These are phyloP conservation scores for Tricholoma saponaceum DNA, from an alignment of 768 basidiomycete species.

Conservation along the genomic window DNA sequence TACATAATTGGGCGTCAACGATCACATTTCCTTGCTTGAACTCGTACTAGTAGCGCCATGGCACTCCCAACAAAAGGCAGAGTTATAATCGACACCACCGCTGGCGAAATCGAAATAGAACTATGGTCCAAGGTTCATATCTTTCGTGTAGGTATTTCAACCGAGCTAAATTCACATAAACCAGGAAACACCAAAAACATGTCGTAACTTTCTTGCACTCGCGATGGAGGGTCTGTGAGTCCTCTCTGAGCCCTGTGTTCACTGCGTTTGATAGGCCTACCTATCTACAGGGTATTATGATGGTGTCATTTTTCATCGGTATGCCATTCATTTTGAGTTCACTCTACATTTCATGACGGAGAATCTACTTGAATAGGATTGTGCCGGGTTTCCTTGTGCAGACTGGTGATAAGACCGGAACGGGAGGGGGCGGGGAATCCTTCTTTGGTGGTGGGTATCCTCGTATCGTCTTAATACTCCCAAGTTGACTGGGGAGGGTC, in stretches of 20 bases:
- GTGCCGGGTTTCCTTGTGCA: constrained; percentile 92
- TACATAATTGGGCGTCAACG: too few species aligned
- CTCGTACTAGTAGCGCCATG: too few species aligned
- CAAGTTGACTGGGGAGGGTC: neutral
- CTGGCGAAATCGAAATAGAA: constrained; percentile 85
- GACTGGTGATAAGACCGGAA: constrained; percentile 90
- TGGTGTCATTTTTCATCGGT: constrained; percentile 92
- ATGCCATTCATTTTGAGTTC: constrained; percentile 4
- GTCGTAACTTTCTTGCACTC: constrained; percentile 84
- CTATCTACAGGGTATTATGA: constrained; percentile 85
- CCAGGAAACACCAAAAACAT: constrained; percentile 92
- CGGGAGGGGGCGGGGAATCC: constrained; percentile 90
- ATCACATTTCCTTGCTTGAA: too few species aligned
- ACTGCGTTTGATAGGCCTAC: neutral
- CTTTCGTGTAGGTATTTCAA: neutral
- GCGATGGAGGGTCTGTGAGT: constrained; percentile 80
- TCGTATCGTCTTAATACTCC: neutral
- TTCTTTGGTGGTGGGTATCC: constrained; percentile 75
- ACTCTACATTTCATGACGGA: neutral
- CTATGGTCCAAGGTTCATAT: constrained; percentile 82
- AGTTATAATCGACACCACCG: constrained; percentile 85
- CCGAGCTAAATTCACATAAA: neutral
- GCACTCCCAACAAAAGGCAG: constrained; percentile 83
- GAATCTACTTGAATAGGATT: constrained; percentile 34
- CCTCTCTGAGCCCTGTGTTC: neutral